Evolutionary conservation across 2,329 filamentous ascomycete species (phyloP).

Genomic region (Xylaria hypoxylon): DNA sequence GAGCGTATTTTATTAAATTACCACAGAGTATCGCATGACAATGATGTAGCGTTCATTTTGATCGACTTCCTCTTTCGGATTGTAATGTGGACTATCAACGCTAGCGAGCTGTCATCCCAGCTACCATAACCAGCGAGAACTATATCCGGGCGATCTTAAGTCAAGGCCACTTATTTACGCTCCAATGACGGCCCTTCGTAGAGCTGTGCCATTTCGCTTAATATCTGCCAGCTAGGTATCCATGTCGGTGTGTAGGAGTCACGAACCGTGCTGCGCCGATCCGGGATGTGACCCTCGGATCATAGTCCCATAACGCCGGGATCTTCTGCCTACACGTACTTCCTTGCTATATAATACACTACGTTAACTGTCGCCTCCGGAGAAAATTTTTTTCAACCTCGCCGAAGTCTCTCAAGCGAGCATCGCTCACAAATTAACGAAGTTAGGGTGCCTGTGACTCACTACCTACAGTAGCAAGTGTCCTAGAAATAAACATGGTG

Average conservation of each 20-base stretch:
- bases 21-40: conserved; percentile 15
- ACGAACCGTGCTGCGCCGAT: background rate
- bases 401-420: background rate
- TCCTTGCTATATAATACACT: conserved; percentile 5
- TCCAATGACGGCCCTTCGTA: background rate
- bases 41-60: conserved; percentile 18
- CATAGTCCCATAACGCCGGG: conserved; percentile 12
- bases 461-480: background rate
- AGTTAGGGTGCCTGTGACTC: background rate
- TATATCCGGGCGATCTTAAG: conserved; percentile 25
- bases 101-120: background rate
- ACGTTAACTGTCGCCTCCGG: background rate
- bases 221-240: background rate
- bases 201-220: conserved; percentile 25
- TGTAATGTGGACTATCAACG: background rate
- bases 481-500: too few relatives aligned
- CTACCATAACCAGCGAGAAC: background rate
- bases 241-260: background rate
- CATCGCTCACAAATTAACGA: background rate
- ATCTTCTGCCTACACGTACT: conserved; percentile 2
- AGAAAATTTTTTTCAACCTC: conserved; percentile 9
- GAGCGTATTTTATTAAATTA: conserved; percentile 10
- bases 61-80: conserved; percentile 15
- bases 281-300: conserved; percentile 29
- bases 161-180: background rate